phyloP scores from a whole-genome alignment of 1,284 basidiomycete species.

The Cystobasidium slooffiae region DNA sequence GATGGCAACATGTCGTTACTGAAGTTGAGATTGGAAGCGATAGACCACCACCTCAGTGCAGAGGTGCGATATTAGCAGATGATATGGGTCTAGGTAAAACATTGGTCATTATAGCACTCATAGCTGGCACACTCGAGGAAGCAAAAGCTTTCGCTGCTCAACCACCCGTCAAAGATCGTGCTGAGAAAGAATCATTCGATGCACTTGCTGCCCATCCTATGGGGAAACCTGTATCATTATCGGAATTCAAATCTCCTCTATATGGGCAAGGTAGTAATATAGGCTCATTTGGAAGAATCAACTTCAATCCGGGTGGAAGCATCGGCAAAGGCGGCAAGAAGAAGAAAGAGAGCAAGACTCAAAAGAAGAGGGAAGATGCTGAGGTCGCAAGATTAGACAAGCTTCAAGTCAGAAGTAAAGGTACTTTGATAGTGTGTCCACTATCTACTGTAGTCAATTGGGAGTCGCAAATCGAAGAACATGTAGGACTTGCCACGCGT shows the following conservation, averaged over 20 bases:
- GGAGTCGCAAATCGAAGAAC: constrained; percentile 97
- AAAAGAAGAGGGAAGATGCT: constrained; percentile 66
- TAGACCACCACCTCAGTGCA: constrained; percentile 71
- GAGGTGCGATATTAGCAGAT: constrained; percentile 79
- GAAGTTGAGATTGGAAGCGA: constrained; percentile 66
- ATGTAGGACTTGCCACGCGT: constrained; percentile 77
- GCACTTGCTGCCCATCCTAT: constrained; percentile 43
- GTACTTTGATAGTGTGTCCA: constrained; percentile 94
- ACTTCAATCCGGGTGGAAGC: neutral
- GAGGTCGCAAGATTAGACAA: constrained; percentile 63
- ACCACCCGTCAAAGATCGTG: constrained; percentile 59
- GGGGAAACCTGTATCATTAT: constrained; percentile 23
- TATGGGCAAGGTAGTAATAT: constrained; percentile 50
- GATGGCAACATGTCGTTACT: constrained; percentile 85
- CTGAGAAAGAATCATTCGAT: constrained; percentile 51
- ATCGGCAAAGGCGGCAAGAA: constrained; percentile 58
- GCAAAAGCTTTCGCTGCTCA: constrained; percentile 69
- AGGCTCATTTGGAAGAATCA: constrained; percentile 9
- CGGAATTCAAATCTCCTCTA: constrained; percentile 48
- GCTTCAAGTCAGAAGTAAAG: constrained; percentile 79
- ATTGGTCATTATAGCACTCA: constrained; percentile 85
- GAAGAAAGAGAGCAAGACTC: constrained; percentile 65
- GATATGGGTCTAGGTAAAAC: constrained; percentile 89
- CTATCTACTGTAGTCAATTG: constrained; percentile 96
- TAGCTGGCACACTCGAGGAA: constrained; percentile 78